Percentiles rank a stretch among this genome's conserved stretches.
Evolutionary conservation across 2,329 filamentous ascomycete genomes (phyloP).

Genomic region (Zalaria obscura): DNA sequence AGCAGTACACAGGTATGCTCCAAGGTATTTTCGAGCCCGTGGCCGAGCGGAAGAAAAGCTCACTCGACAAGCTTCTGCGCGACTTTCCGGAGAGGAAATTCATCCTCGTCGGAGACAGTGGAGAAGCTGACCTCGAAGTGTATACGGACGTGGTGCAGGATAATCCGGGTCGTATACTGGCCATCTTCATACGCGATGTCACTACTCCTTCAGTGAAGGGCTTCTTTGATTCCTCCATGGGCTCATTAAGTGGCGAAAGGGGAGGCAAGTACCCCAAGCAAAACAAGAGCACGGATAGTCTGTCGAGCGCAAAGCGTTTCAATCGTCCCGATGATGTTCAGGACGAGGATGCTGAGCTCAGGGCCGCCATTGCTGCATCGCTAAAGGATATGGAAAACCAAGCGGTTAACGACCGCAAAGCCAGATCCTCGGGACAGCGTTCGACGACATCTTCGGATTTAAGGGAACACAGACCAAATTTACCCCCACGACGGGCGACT

Average conservation of each 20-base stretch:
- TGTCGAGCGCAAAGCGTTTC: slow-evolving; percentile 16
- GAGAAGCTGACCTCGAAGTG: slow-evolving; percentile 91
- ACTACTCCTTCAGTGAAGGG: slow-evolving; percentile 60
- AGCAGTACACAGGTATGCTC: slow-evolving; percentile 92
- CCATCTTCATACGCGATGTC: slow-evolving; percentile 88
- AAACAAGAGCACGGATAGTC: slow-evolving; percentile 15
- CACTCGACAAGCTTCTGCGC: slow-evolving; percentile 66
- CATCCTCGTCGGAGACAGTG: slow-evolving; percentile 85
- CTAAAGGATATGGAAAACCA: slow-evolving; percentile 28
- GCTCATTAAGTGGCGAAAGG: slow-evolving; percentile 17
- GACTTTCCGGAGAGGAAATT: slow-evolving; percentile 89
- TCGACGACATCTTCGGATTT: slow-evolving; percentile 7
- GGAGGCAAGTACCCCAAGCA: slow-evolving; percentile 7
- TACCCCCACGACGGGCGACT: slow-evolving; percentile 20
- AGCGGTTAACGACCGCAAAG: slow-evolving; percentile 7
- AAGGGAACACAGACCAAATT: slow-evolving; percentile 14
- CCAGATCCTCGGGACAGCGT: slow-evolving; percentile 1
- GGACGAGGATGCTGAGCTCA: slow-evolving; percentile 33
- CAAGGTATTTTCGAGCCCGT: slow-evolving; percentile 98
- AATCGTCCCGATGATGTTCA: slow-evolving; percentile 19
- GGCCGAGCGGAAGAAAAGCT: slow-evolving; percentile 82
- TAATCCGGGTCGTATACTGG: slow-evolving; percentile 70
- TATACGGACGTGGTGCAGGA: slow-evolving; percentile 86
- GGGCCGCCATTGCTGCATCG: slow-evolving; percentile 33
- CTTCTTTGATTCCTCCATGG: slow-evolving; percentile 60